Evolutionary conservation across 768 basidiomycete species (phyloP), one percentile per base, ranked within the genome.

Genomic region (Collybia nuda): DNA sequence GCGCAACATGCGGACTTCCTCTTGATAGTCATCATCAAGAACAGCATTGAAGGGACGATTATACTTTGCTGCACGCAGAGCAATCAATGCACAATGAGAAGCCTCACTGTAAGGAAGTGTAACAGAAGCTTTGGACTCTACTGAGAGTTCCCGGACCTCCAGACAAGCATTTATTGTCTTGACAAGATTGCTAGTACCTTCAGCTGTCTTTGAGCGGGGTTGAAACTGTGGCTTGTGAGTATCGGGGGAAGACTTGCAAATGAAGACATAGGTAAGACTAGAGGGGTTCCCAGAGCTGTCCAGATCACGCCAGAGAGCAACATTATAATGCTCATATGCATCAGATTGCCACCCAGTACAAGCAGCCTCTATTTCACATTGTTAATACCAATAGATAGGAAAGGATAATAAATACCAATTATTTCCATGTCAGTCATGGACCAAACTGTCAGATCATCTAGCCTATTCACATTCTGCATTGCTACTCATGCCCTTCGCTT

Each of bases 1-100:
- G n/a, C n/a, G n/a, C n/a, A n/a, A n/a, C n/a, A n/a, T n/a, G n/a
- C n/a, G n/a, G n/a, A n/a, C n/a, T n/a, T n/a, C n/a, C n/a, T n/a
- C n/a, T n/a, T n/a, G n/a, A n/a, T n/a, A n/a, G n/a, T n/a, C 53
- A n/a, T 55, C 50, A 56, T 71, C 69, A 29, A 40, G n/a, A 8
- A 69, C 55, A 17, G 42, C 44, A 45, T 66, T 66, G 42, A 67
- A 66, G 2, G 66, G 68, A 1, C 53, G 53, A 14, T 49, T 38
- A 32, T 48, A 47, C 15, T 45, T 56, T 5, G 67, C 62, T 46
- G 54, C 62, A 2, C 58, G 49, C 50, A 68, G 40, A 3, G 62
- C 65, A 40, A 68, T 55, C 8, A 68, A 40, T 5, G 60, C 61
- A 28, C 58, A 55, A 38, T 67, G 64, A 11, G 45, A 44, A 1